Evolutionary conservation across 116 monocot genomes (phyloP).

Genomic region (Iris pallida): DNA sequence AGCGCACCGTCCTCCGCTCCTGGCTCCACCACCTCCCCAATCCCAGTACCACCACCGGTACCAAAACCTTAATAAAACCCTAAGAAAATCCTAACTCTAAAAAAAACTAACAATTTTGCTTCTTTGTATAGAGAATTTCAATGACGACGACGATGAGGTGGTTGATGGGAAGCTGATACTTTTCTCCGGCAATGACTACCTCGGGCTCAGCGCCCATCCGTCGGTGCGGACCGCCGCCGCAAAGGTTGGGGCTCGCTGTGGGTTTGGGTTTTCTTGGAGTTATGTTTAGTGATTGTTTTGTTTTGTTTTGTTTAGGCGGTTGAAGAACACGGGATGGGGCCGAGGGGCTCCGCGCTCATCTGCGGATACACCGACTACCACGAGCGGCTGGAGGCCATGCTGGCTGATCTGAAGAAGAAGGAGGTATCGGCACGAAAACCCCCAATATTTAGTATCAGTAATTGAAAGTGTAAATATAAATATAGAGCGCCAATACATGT

Average conservation of each 20-base stretch:
- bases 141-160: background rate
- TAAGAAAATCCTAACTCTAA: too few relatives aligned
- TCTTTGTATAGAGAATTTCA: constrained; percentile 24
- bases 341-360: constrained; percentile 81
- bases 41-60: constrained; percentile 1
- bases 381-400: constrained; percentile 40
- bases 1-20: constrained; percentile 30
- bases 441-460: too few relatives aligned
- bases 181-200: constrained; percentile 90
- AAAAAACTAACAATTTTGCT: too few relatives aligned
- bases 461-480: too few relatives aligned
- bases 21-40: constrained; percentile 49
- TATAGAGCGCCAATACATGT: background rate
- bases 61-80: too few relatives aligned
- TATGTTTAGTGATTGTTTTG: background rate
- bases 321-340: constrained; percentile 73
- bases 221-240: constrained; percentile 47
- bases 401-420: constrained; percentile 88
- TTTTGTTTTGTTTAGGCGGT: constrained; percentile 50
- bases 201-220: constrained; percentile 77
- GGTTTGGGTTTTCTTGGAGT: background rate
- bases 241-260: constrained; percentile 23
- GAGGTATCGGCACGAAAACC: too few relatives aligned
- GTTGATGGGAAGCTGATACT: constrained; percentile 46
- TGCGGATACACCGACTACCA: constrained; percentile 92